A percentile compares a stretch with the other conserved stretches of the same genome.
Evolutionary conservation across 2,329 filamentous ascomycete genomes (phyloP).

Genomic region (Fusarium mundagurra): DNA sequence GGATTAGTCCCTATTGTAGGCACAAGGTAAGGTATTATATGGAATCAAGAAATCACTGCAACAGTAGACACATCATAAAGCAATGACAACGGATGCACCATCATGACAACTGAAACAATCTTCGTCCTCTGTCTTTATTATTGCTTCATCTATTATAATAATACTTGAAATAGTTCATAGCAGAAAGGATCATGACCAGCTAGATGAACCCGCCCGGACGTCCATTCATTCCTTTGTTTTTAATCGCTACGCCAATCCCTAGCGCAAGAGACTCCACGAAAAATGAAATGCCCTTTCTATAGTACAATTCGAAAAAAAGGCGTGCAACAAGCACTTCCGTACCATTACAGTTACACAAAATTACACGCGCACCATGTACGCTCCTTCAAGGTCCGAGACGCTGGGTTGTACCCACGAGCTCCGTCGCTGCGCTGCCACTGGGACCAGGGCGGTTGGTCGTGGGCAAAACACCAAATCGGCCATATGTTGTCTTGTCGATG

Average conservation of each 20-base stretch:
- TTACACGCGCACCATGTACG: constrained; percentile 4
- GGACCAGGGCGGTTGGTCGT: constrained; percentile 55
- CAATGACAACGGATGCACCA: neutral
- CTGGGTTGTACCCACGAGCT: constrained; percentile 70
- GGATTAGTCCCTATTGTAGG: no score
- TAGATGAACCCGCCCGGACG: neutral
- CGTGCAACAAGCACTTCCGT: constrained; percentile 4
- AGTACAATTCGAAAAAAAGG: constrained; percentile 29
- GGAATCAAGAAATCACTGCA: neutral
- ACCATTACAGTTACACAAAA: constrained; percentile 17
- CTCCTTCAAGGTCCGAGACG: constrained; percentile 71
- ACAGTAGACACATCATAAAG: neutral
- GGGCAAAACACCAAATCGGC: constrained; percentile 88
- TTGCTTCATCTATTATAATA: constrained; percentile 3
- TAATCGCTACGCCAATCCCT: constrained; percentile 20
- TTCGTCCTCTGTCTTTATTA: constrained; percentile 5
- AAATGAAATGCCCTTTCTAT: constrained; percentile 29
- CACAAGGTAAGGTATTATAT: no score
- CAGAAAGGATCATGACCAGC: neutral
- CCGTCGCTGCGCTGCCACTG: constrained; percentile 60
- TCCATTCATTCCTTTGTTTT: constrained; percentile 26
- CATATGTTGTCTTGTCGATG: constrained; percentile 95
- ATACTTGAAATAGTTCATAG: constrained; percentile 6
- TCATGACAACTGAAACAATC: neutral
- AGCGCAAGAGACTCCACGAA: constrained; percentile 21